phyloP scores from a whole-genome alignment of 345 rosid genomes.

The Nasturtium officinale region DNA sequence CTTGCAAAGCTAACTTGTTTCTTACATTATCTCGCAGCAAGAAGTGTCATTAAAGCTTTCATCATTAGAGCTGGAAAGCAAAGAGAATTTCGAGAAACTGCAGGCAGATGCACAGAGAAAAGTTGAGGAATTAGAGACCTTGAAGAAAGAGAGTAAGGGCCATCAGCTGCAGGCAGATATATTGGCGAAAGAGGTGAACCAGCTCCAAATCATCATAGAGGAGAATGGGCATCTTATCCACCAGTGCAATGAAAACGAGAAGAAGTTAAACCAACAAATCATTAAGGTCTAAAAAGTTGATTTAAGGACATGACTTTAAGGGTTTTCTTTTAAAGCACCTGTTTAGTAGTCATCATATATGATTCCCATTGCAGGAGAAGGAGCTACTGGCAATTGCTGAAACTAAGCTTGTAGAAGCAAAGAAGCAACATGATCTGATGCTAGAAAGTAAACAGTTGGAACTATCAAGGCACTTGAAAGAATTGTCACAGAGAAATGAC shows the following conservation, averaged over 20 bases:
- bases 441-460: constrained; percentile 84
- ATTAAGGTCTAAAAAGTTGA: constrained; percentile 52
- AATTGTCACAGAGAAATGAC: constrained; percentile 87
- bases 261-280: constrained; percentile 63
- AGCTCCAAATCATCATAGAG: constrained; percentile 56
- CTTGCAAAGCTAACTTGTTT: constrained; percentile 35
- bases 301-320: neutral
- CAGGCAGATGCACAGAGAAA: constrained; percentile 57
- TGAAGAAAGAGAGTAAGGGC: constrained; percentile 57
- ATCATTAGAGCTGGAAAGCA: constrained; percentile 61
- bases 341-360: constrained; percentile 22
- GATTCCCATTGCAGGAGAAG: constrained; percentile 57
- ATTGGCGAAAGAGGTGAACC: constrained; percentile 58
- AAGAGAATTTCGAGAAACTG: constrained; percentile 54
- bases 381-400: constrained; percentile 62
- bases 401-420: constrained; percentile 68
- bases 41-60: constrained; percentile 61
- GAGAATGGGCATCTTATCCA: constrained; percentile 70
- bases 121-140: constrained; percentile 50
- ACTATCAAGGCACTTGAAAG: constrained; percentile 85
- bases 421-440: constrained; percentile 72
- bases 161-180: constrained; percentile 51
- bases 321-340: constrained; percentile 17
- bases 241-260: constrained; percentile 58
- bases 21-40: constrained; percentile 59